Evolutionary conservation across 306 rosid genomes (phyloP).

Genomic region (Lablab purpureus): DNA sequence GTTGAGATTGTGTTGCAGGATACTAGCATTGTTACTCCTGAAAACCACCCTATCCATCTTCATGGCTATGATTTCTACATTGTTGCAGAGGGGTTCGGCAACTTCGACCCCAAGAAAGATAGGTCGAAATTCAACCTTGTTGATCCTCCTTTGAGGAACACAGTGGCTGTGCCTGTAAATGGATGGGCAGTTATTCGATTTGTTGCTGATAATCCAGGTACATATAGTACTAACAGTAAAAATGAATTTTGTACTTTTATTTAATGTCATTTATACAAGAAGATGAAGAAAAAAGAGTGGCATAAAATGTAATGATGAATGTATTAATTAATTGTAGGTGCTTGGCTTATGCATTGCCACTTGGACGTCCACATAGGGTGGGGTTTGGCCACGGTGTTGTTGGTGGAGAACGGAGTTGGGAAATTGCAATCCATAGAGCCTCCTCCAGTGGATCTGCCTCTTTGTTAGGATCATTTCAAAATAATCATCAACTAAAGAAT

Average conservation of each 20-base stretch:
- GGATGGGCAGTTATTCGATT: slow-evolving; percentile 98
- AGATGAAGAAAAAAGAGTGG: not conserved
- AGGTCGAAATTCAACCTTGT: slow-evolving; percentile 76
- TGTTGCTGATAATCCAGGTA: slow-evolving; percentile 96
- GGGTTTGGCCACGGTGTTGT: slow-evolving; percentile 93
- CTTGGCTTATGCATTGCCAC: slow-evolving; percentile 95
- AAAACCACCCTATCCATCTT: slow-evolving; percentile 91
- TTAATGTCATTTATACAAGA: too few species aligned
- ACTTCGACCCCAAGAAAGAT: slow-evolving; percentile 71
- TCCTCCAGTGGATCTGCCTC: slow-evolving; percentile 79
- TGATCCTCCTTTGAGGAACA: slow-evolving; percentile 90
- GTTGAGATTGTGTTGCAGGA: slow-evolving; percentile 90
- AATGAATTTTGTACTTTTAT: too few species aligned
- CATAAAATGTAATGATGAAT: not conserved
- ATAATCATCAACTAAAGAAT: slow-evolving; percentile 32
- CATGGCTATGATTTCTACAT: slow-evolving; percentile 94
- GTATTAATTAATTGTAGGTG: slow-evolving; percentile 57
- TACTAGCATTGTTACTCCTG: slow-evolving; percentile 77
- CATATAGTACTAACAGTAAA: too few species aligned
- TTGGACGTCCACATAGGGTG: slow-evolving; percentile 90
- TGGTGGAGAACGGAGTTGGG: slow-evolving; percentile 87
- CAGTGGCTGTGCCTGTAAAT: slow-evolving; percentile 79
- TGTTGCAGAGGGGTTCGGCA: slow-evolving; percentile 88
- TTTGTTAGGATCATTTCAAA: slow-evolving; percentile 56
- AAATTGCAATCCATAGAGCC: slow-evolving; percentile 69